Conservation (phyloP, 2,329 filamentous ascomycete genomes). For the Knoxdaviesia capensis region DNA sequence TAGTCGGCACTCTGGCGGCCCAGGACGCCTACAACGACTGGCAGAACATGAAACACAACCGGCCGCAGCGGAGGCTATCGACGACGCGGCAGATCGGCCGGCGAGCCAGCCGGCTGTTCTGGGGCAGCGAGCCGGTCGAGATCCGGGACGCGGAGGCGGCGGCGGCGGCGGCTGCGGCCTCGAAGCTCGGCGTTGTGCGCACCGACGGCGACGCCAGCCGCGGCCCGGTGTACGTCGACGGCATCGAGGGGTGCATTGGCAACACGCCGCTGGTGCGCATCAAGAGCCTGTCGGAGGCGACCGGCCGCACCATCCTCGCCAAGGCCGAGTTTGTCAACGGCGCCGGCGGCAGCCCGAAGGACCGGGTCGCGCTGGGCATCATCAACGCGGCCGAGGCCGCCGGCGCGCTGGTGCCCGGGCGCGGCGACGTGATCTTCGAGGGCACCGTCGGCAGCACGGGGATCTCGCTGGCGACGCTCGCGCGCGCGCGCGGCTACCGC, state of each 20-base stretch:
- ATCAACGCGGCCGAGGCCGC: slow-evolving; percentile 63
- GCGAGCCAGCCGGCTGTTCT: slow-evolving; percentile 23
- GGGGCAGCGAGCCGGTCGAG: slow-evolving; percentile 21
- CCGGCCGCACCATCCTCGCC: slow-evolving; percentile 73
- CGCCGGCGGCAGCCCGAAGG: slow-evolving; percentile 83
- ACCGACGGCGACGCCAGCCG: no score
- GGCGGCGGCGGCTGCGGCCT: neutral
- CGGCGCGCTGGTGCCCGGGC: slow-evolving; percentile 55
- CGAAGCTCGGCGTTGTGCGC: no score
- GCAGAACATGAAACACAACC: slow-evolving; percentile 39
- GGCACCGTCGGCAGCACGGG: slow-evolving; percentile 93
- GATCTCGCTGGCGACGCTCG: slow-evolving; percentile 80
- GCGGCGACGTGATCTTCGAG: slow-evolving; percentile 91
- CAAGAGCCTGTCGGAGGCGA: slow-evolving; percentile 65
- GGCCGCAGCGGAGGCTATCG: slow-evolving; percentile 10
- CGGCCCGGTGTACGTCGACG: slow-evolving; percentile 33
- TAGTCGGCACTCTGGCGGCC: slow-evolving; percentile 55
- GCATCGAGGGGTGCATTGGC: slow-evolving; percentile 82
- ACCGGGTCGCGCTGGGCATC: slow-evolving; percentile 81
- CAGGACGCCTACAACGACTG: slow-evolving; percentile 65
- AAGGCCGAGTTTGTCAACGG: slow-evolving; percentile 97
- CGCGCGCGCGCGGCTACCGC: slow-evolving; percentile 70
- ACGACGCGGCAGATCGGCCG: slow-evolving; percentile 5
- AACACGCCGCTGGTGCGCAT: slow-evolving; percentile 81
- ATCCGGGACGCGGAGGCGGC: slow-evolving; percentile 2